Base-by-base conservation (phyloP, 2,329 filamentous ascomycete species). In the Fusarium sp. region DNA sequence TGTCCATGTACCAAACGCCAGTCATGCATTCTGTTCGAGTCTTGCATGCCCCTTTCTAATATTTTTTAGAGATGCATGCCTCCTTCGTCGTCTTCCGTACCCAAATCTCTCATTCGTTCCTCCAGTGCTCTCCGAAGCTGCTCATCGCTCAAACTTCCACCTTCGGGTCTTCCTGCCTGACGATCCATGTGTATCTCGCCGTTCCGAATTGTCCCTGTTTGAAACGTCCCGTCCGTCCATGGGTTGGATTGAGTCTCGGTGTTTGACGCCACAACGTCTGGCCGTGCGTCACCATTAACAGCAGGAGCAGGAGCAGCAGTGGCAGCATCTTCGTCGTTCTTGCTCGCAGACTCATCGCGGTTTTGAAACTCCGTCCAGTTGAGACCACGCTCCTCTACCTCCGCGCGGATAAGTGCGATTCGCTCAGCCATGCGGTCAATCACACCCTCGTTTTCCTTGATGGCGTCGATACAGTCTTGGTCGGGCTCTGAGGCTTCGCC, bases 391-490 rank as follows among this genome's bases (percentile, higher is more conserved):
- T 76, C 75, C 78, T 89, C 86, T 11, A 93, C 88, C 81, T 94
- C 92, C 43, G 76, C 81, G 69, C 85, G 87, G 65, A 93, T 82
- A 51, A 93, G 78, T 57, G 81, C 82, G 66, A 93, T 86, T 77
- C 91, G 84, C 80, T 89, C 86, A 65, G 85, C 82, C 86, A 93
- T 91, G 72, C 90, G 85, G 65, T 79, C 83, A 60, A 94, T 90
- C 60, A 94, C 91, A 21, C 76, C 78, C 72, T 89, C 85, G 79
- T 94, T 94, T 80, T 94, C 91, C 59, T 81, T 78, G 76, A 94
- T 91, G 62, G 91, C 92, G 61, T 93, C 91, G 70, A 88, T 81
- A 82, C 92, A 94, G 77, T 92, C 91, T 66, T 84, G 83, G 76
- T 94, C 92, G 18, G 89, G 79, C 18, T 62, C 69, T 5, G 69